Base-by-base conservation (phyloP, 148 eudicot species). In the Limonium bicolor region DNA sequence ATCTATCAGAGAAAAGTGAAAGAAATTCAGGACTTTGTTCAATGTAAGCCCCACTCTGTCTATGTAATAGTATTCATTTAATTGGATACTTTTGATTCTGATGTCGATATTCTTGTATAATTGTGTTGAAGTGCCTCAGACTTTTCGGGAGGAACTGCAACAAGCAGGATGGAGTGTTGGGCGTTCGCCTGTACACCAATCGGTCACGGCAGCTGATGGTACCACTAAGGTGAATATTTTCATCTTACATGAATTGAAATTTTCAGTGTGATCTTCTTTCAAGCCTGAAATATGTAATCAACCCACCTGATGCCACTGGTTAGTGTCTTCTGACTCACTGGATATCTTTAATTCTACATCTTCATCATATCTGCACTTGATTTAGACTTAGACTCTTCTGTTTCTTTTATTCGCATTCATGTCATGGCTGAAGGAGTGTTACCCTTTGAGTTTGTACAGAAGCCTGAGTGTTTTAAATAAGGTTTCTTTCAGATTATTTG, bases 111-210 rank as follows among this genome's bases (percentile, higher is more conserved):
- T 10, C 37, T 4, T 34, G 11, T 34, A 18, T 6, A 11, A 43
- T 3, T 36, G 17, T 19, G 12, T 14, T 27, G 38, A 64, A 92
- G 99, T 92, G 78, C 99, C 99, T 5, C 61, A 62, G 72, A 66
- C 75, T 7, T 85, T 92, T 32, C 76, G 95, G 59, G 76, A 51
- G 56, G 80, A 69, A 28, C 73, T 92, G 37, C 76, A 74, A 61
- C 80, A 82, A 53, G 82, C 85, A 7, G 95, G 95, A 13, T 92
- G 93, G 93, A 82, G 46, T 46, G 80, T 85, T 53, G 95, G 99
- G 28, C 63, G 95, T 23, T 92, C 90, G 2, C 77, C 86, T 0
- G 59, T 92, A 26, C 78, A 81, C 65, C 69, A 45, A 13, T 23
- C 58, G 27, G 83, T 86, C 5, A 76, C 80, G 41, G 74, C 99